These are phyloP conservation scores for Guadua angustifolia DNA, from an alignment of 176 grass and related monocot genomes.

Conservation along the genomic window DNA sequence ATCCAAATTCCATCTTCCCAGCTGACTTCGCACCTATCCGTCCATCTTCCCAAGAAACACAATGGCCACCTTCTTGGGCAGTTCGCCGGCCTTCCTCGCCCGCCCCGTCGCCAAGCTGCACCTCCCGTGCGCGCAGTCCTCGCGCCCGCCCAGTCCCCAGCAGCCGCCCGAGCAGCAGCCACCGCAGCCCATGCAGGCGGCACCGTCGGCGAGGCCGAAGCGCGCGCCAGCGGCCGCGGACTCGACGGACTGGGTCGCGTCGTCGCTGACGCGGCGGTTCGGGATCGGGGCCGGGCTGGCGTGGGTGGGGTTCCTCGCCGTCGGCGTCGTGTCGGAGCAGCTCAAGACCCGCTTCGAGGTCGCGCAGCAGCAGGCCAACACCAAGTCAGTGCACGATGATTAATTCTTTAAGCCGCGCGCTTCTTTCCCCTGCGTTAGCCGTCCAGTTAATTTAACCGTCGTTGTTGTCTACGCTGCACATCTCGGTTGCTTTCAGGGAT, in stretches of 20 bases:
- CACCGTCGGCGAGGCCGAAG: slow-evolving; percentile 47
- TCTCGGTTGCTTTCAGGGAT: slow-evolving; percentile 42
- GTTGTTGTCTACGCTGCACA: neutral
- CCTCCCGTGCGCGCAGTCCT: slow-evolving; percentile 67
- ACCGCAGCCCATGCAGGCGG: slow-evolving; percentile 42
- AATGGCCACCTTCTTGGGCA: slow-evolving; percentile 80
- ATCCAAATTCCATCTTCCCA: slow-evolving; percentile 16
- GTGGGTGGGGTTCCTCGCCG: slow-evolving; percentile 84
- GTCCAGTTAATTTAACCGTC: neutral
- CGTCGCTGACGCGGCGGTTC: slow-evolving; percentile 82
- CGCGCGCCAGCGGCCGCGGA: slow-evolving; percentile 49
- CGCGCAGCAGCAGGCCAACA: slow-evolving; percentile 86
- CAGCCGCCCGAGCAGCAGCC: slow-evolving; percentile 40
- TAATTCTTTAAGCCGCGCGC: neutral
- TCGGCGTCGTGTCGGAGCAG: slow-evolving; percentile 93
- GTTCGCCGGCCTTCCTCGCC: slow-evolving; percentile 63
- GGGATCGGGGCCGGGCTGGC: slow-evolving; percentile 94
- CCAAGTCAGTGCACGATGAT: slow-evolving; percentile 61
- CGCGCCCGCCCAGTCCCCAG: slow-evolving; percentile 55
- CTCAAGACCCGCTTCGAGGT: slow-evolving; percentile 96
- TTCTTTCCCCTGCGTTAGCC: neutral
- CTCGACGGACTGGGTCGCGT: slow-evolving; percentile 87
- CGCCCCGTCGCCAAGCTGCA: slow-evolving; percentile 62
- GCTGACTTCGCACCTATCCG: neutral
- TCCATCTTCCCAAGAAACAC: neutral